phyloP scores from a whole-genome alignment of 768 basidiomycete species.

The Boletus reticulatus region DNA sequence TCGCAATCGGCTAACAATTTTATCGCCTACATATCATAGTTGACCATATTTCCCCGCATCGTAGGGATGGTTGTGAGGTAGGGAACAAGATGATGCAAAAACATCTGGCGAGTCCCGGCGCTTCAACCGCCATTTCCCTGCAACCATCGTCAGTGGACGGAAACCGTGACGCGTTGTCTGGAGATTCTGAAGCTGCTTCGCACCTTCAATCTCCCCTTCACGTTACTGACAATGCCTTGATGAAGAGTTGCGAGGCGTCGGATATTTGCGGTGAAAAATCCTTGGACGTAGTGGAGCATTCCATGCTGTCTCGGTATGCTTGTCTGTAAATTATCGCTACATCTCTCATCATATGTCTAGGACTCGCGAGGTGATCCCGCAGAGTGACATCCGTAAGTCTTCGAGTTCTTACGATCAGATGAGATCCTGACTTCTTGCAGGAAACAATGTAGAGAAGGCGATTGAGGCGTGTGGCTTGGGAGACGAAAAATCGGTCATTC shows the following conservation, averaged over 20 bases:
- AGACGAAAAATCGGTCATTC: neutral
- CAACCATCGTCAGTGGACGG: neutral
- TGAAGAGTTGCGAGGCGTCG: neutral
- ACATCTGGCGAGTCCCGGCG: neutral
- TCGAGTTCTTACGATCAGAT: neutral
- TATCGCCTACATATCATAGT: conserved; percentile 44
- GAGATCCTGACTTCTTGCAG: neutral
- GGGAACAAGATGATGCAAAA: neutral
- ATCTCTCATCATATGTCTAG: neutral
- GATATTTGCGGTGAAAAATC: neutral
- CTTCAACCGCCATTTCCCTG: neutral
- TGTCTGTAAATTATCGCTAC: neutral
- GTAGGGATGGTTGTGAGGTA: neutral
- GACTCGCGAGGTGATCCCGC: conserved; percentile 29
- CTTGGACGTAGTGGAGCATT: neutral
- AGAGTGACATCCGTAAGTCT: conserved; percentile 30
- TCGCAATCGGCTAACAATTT: neutral
- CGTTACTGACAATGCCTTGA: neutral
- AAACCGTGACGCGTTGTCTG: neutral
- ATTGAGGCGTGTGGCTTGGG: neutral
- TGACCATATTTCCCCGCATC: conserved; percentile 70
- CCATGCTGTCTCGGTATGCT: neutral
- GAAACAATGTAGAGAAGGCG: neutral
- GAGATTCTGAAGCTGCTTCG: neutral
- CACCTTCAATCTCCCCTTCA: neutral